phyloP scores from a whole-genome alignment of 73 alveolate genomes.

The Stentor roeselii region DNA sequence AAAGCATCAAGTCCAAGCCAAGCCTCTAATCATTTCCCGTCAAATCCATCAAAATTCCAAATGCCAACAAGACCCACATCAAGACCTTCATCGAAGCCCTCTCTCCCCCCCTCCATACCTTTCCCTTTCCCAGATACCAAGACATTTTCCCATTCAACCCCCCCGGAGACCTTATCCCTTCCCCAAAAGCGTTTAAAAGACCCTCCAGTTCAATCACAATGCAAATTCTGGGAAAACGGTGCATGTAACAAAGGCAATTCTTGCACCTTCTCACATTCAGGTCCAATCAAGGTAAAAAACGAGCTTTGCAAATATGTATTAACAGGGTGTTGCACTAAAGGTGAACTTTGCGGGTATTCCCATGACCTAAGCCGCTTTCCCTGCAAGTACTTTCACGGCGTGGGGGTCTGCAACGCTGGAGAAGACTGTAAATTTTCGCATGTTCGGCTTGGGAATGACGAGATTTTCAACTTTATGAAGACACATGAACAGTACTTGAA shows the following conservation, averaged over 20 bases:
- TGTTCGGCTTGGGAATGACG: neutral
- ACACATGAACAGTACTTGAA: neutral
- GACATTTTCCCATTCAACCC: too few species aligned
- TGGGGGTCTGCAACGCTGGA: neutral
- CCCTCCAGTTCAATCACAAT: too few species aligned
- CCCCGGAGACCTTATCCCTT: too few species aligned
- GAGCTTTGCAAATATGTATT: constrained; percentile 82
- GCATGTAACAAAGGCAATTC: constrained; percentile 76
- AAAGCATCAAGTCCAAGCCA: neutral
- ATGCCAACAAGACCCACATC: too few species aligned
- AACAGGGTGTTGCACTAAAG: constrained; percentile 79
- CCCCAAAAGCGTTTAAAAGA: constrained; percentile 5
- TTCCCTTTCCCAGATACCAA: too few species aligned
- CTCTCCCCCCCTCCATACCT: too few species aligned
- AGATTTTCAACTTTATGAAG: too few species aligned
- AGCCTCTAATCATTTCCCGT: too few species aligned
- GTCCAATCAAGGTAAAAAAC: constrained; percentile 22
- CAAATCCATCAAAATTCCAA: too few species aligned
- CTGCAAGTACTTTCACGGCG: constrained; percentile 17
- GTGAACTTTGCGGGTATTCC: constrained; percentile 74
- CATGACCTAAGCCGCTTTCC: constrained; percentile 60
- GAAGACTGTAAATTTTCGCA: neutral
- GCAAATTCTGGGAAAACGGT: constrained; percentile 77
- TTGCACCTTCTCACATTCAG: constrained; percentile 76
- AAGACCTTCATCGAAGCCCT: too few species aligned